phyloP scores from a whole-genome alignment of 2,329 filamentous ascomycete genomes.

The Lasiodiplodia sp. region DNA sequence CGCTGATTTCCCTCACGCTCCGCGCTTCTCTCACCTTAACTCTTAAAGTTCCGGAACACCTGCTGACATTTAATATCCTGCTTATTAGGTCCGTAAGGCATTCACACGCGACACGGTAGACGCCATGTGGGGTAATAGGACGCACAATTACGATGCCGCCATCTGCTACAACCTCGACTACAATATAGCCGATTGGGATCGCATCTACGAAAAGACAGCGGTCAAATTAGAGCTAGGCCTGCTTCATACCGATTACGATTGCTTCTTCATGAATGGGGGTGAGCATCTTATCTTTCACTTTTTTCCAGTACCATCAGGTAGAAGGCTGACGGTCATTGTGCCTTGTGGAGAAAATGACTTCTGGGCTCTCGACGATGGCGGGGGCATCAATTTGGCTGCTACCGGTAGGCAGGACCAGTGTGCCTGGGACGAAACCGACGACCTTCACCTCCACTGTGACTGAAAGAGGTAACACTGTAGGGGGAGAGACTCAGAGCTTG shows the following conservation, averaged over 20 bases:
- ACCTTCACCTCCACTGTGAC: too few species aligned
- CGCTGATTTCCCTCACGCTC: too few species aligned
- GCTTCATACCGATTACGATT: conserved; percentile 24
- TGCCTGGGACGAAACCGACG: too few species aligned
- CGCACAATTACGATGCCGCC: conserved; percentile 2
- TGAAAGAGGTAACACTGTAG: too few species aligned
- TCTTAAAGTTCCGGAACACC: not conserved
- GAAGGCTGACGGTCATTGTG: not conserved
- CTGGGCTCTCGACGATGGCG: conserved; percentile 4
- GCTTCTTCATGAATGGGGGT: conserved; percentile 17
- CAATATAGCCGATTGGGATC: not conserved
- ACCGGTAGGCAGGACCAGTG: too few species aligned
- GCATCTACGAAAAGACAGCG: not conserved
- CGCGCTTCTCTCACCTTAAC: too few species aligned
- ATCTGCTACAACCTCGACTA: conserved; percentile 26
- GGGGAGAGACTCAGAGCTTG: too few species aligned
- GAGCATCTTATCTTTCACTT: not conserved
- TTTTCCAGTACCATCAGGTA: not conserved
- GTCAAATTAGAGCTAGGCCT: not conserved
- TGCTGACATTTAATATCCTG: not conserved
- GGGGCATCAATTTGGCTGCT: conserved; percentile 6
- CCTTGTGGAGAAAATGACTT: conserved; percentile 2
- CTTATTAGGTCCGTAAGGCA: conserved; percentile 1
- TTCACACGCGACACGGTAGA: conserved; percentile 6
- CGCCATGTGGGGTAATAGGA: conserved; percentile 5